Evolutionary conservation across 2,329 filamentous ascomycete species (phyloP).

Genomic region (Phyllosticta paracitricarpa): DNA sequence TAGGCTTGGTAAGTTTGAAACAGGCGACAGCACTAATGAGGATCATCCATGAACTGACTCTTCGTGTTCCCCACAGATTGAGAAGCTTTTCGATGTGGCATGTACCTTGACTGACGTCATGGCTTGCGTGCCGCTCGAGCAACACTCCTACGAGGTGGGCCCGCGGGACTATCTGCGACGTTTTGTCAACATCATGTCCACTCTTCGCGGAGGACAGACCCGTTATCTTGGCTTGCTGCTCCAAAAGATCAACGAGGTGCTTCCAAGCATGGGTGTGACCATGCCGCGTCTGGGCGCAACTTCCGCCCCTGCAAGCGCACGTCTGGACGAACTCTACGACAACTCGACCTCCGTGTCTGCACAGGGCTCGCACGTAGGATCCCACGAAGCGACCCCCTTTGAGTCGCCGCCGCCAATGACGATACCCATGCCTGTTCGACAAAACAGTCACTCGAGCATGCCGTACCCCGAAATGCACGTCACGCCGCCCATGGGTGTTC

Average conservation of each 20-base stretch:
- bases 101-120: constrained; percentile 66
- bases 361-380: constrained; percentile 9
- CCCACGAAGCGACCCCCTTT: constrained; percentile 11
- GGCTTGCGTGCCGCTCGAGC: constrained; percentile 47
- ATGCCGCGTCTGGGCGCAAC: constrained; percentile 15
- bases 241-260: constrained; percentile 62
- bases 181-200: constrained; percentile 56
- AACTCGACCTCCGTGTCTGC: constrained; percentile 9
- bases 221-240: constrained; percentile 70
- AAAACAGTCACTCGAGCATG: constrained; percentile 8
- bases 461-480: constrained; percentile 11
- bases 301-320: constrained; percentile 17
- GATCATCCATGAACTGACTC: not conserved
- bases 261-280: constrained; percentile 42
- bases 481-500: constrained; percentile 8
- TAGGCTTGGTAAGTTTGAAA: constrained; percentile 54
- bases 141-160: constrained; percentile 49
- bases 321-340: constrained; percentile 12
- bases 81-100: constrained; percentile 70
- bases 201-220: constrained; percentile 64
- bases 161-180: constrained; percentile 64
- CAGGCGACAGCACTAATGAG: not conserved
- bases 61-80: constrained; percentile 43
- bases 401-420: constrained; percentile 10
- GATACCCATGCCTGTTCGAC: constrained; percentile 9